Base-by-base conservation (phyloP, 257 asterid genomes). In the Jaltomata sinuosa region DNA sequence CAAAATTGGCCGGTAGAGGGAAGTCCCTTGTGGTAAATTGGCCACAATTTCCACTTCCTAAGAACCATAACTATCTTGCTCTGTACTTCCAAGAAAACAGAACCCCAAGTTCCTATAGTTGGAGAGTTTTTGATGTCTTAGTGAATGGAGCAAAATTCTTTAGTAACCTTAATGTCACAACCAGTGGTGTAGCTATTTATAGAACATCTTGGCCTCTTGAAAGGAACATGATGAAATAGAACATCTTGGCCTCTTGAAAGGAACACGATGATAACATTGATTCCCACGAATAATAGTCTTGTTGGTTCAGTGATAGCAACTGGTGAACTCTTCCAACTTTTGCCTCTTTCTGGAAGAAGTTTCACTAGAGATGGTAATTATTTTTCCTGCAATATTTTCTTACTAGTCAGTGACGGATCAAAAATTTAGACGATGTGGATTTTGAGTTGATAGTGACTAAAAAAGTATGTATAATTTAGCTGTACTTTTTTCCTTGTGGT, bases 221-320 rank as follows among this genome's bases (percentile, higher is more conserved):
- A 0, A 96, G 98, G n/a, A n/a, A n/a, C n/a, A n/a, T n/a, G n/a
- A n/a, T n/a, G n/a, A n/a, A n/a, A n/a, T n/a, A n/a, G n/a, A n/a
- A n/a, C n/a, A n/a, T n/a, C n/a, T n/a, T n/a, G n/a, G n/a, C n/a
- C n/a, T n/a, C n/a, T n/a, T n/a, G n/a, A n/a, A n/a, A n/a, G n/a
- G 5, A 57, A 87, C 11, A 91, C 93, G 1, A 87, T 87, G 81
- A 86, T 96, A 52, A 36, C 94, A 8, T 29, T 96, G 90, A 54
- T 85, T 29, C 98, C 98, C 0, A 36, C 27, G 12, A 64, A 45
- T 0, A 90, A 88, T 50, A 79, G 90, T 49, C 92, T 92, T 16
- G 97, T 94, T 11, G 99, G 98, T 11, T 98, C 98, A 0, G 31
- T 94, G 85, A 92, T 94, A 85, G 92, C 90, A 84, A 98, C 98